Conservation (phyloP, 441 rosid species). For the Theobroma grandiflorum region DNA sequence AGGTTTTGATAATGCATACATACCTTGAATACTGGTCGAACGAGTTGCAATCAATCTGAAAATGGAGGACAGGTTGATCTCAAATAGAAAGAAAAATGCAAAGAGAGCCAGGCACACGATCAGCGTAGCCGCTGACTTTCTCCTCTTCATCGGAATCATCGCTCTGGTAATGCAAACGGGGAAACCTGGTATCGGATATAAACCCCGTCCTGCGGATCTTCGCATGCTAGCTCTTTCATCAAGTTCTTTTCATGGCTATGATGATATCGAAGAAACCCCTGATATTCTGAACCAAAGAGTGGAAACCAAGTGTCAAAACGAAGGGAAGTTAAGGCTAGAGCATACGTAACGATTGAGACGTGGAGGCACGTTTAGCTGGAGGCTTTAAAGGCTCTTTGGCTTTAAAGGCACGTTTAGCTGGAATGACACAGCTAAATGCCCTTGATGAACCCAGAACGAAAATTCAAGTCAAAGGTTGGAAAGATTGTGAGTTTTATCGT, state of each 20-base stretch:
- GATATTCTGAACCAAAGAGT: not conserved
- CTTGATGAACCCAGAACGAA: too few relatives aligned
- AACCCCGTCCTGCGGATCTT: not conserved
- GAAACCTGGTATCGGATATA: too few relatives aligned
- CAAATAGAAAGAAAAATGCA: not conserved
- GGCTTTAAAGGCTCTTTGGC: not conserved
- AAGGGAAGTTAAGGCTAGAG: not conserved
- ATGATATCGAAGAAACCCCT: not conserved
- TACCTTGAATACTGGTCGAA: constrained; percentile 3
- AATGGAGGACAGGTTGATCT: not conserved
- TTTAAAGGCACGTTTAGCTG: too few relatives aligned
- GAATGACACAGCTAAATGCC: not conserved
- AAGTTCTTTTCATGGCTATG: not conserved
- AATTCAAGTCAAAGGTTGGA: not conserved
- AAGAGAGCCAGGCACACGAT: not conserved
- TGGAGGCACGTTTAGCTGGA: not conserved
- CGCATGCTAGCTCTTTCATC: not conserved
- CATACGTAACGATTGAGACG: not conserved
- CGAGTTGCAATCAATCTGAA: not conserved
- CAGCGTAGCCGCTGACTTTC: not conserved
- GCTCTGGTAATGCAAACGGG: not conserved
- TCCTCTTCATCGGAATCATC: not conserved
- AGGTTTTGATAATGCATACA: not conserved
- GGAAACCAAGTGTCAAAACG: not conserved
- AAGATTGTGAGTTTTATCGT: not conserved